phyloP scores from a whole-genome alignment of 768 basidiomycete species.

The Jaapia argillacea region DNA sequence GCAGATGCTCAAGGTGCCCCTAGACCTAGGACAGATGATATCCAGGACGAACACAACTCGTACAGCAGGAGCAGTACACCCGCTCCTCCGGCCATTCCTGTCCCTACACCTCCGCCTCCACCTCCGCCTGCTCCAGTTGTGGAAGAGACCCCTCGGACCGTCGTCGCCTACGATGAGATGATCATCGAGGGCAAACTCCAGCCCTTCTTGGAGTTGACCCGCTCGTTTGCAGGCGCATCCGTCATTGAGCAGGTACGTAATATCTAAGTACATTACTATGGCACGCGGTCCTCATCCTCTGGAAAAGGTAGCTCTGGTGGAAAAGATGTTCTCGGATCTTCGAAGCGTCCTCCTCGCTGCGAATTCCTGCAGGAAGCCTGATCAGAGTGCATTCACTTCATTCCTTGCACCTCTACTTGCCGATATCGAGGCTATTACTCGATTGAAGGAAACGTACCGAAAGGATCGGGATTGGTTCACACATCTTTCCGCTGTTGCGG shows the following conservation, averaged over 20 bases:
- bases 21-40: constrained; percentile 9
- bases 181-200: constrained; percentile 68
- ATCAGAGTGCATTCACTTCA: constrained; percentile 41
- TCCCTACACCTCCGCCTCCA: constrained; percentile 21
- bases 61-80: constrained; percentile 15
- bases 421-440: constrained; percentile 66
- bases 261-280: background rate
- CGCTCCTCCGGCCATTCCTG: constrained; percentile 18
- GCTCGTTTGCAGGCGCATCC: constrained; percentile 53
- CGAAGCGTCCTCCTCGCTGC: constrained; percentile 60
- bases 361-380: constrained; percentile 72
- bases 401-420: constrained; percentile 61
- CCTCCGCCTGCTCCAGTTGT: constrained; percentile 24
- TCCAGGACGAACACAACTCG: constrained; percentile 10
- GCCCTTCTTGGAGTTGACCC: constrained; percentile 64
- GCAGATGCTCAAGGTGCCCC: constrained; percentile 34
- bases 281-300: background rate
- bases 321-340: constrained; percentile 57
- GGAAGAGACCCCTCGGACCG: constrained; percentile 39
- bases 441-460: constrained; percentile 72
- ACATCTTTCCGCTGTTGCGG: constrained; percentile 74
- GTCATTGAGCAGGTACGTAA: constrained; percentile 70
- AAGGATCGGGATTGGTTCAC: constrained; percentile 76
- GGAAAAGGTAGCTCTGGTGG: constrained; percentile 55
- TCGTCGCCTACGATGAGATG: constrained; percentile 63